Percentiles rank a stretch among this genome's conserved stretches.
phyloP scores from a whole-genome alignment of 2,329 filamentous ascomycete genomes.

The Fusarium verticillioides region DNA sequence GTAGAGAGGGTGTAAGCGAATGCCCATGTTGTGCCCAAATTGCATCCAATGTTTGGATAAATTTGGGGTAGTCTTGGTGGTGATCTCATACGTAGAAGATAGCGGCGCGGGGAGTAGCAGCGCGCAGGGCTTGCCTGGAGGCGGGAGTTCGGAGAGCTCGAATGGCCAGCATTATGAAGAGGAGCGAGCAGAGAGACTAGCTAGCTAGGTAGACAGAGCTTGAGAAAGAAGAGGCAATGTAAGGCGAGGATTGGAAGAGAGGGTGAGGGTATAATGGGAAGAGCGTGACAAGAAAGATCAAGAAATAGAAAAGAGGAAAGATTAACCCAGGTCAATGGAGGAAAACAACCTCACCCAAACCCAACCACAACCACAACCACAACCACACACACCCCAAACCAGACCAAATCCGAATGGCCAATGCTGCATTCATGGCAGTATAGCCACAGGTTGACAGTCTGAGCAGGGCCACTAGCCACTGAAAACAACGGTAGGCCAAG shows the following conservation, averaged over 20 bases:
- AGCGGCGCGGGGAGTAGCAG: constrained; percentile 69
- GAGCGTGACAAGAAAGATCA: constrained; percentile 27
- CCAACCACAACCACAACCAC: constrained; percentile 24
- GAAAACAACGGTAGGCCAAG: constrained; percentile 21
- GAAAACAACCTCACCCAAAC: constrained; percentile 23
- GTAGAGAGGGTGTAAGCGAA: constrained; percentile 32
- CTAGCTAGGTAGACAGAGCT: constrained; percentile 26
- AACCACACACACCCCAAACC: constrained; percentile 25
- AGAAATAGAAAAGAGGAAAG: constrained; percentile 27
- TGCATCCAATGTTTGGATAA: not conserved
- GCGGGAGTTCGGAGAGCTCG: constrained; percentile 80
- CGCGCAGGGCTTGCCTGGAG: constrained; percentile 81
- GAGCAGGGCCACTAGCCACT: constrained; percentile 37
- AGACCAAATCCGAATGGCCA: constrained; percentile 38
- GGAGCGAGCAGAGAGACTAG: constrained; percentile 31
- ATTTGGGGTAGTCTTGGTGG: constrained; percentile 22
- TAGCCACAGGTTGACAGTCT: constrained; percentile 36
- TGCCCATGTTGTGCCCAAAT: constrained; percentile 25
- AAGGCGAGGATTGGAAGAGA: constrained; percentile 33
- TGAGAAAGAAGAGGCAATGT: constrained; percentile 31
- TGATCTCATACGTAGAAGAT: constrained; percentile 51
- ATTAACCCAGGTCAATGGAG: constrained; percentile 15
- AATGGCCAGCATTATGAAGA: constrained; percentile 80
- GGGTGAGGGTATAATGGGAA: constrained; percentile 23
- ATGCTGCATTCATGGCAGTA: constrained; percentile 29